These are phyloP conservation scores for Aegle marmelos DNA, from an alignment of 345 rosid species.

Conservation along the genomic window DNA sequence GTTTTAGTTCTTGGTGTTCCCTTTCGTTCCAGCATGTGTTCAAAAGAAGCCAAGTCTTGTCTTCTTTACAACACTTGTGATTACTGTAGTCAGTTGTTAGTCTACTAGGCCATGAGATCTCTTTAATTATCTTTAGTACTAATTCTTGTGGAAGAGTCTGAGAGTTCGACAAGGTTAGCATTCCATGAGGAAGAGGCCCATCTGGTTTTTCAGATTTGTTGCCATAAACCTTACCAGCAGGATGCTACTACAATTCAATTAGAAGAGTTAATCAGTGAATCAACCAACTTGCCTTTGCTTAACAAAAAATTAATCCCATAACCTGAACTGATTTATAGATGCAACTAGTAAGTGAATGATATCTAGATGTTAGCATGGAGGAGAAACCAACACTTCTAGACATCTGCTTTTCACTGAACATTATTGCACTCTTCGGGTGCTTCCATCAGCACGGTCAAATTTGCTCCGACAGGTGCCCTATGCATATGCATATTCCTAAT, in stretches of 20 bases:
- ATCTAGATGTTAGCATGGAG: not conserved
- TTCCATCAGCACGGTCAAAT: not conserved
- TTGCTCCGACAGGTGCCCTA: not conserved
- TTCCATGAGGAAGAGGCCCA: not conserved
- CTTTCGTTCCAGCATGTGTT: not conserved
- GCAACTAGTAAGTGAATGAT: not conserved
- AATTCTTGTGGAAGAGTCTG: not conserved
- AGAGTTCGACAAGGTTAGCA: not conserved
- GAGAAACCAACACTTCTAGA: not conserved
- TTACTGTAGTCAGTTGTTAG: not conserved
- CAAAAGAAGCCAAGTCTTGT: not conserved
- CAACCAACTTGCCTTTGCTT: not conserved
- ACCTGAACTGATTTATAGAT: not conserved
- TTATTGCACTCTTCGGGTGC: not conserved
- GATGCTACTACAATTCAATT: not conserved
- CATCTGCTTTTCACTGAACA: not conserved
- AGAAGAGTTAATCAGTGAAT: not conserved
- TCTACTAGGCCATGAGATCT: not conserved
- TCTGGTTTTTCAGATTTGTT: not conserved
- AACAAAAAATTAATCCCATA: constrained; percentile 1
- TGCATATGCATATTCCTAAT: not conserved
- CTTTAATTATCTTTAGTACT: not conserved
- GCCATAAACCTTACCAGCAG: not conserved
- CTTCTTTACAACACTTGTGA: not conserved
- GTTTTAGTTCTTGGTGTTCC: not conserved